Evolutionary conservation across 176 grass and related monocot genomes (phyloP), one percentile per base, ranked within the genome.

Genomic region (Juncus effusus): DNA sequence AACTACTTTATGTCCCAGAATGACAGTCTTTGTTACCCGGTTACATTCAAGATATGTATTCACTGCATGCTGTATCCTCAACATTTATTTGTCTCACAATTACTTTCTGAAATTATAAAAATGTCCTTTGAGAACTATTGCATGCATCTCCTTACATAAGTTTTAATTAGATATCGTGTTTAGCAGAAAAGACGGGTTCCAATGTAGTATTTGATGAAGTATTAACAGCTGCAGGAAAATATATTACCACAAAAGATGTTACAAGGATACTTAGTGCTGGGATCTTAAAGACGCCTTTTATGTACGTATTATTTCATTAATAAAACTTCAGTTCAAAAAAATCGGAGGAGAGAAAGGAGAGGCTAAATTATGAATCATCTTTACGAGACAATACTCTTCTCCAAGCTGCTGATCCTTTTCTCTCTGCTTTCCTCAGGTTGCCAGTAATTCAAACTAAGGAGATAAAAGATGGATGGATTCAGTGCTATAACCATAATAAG

Each of bases 371-470:
- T 14, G 92, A 96, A 65, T 75, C 67, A 77, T 87, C 82, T 63
- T 72, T 73, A 63, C 84, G 90, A 50, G 77, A 85, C 66, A 85
- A 79, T 61, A 77, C 85, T 80, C 65, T 88, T 68, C 65, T 69
- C 65, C 87, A 91, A 85, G 92, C 87, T 78, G 83, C 92, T 67
- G 82, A 78, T 76, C 86, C 91, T 81, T 87, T 84, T 76, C 78
- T 96, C 38, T 91, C 81, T 86, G 83, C 87, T 64, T 96, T 96
- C 80, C 61, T 96, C 58, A 96, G 92, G 92, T 96, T 28, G 19
- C 19, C 19, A 28, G 19, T 28, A 28, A 28, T 28, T 28, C 19
- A 28, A 28, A 28, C 1, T 28, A 28, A 28, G 19, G 19, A 28
- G 19, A 28, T 28, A 28, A 28, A 28, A 28, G 19, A 28, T 28